Conservation (phyloP, 2,329 filamentous ascomycete species). For the Shiraia sp. region DNA sequence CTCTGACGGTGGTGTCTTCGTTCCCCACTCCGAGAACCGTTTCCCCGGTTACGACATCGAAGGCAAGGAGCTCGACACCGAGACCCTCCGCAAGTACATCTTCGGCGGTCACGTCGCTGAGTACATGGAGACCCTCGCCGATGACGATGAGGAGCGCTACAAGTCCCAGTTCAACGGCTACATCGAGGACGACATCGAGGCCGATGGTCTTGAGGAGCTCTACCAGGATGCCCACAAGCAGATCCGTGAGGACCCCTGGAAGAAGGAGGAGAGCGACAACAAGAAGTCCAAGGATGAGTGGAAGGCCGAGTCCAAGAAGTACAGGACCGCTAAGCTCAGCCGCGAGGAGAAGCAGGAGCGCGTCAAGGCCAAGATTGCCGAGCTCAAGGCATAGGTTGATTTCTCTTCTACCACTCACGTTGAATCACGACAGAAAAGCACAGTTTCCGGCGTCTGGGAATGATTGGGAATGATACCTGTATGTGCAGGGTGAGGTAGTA, state of each 20-base stretch:
- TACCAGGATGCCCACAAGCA: slow-evolving; percentile 93
- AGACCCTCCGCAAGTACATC: slow-evolving; percentile 99
- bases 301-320: slow-evolving; percentile 95
- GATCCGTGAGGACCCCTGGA: slow-evolving; percentile 97
- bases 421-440: slow-evolving; percentile 41
- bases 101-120: slow-evolving; percentile 97
- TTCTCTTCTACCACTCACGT: slow-evolving; percentile 19
- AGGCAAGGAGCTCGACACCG: slow-evolving; percentile 95
- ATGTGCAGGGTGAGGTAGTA: slow-evolving; percentile 26
- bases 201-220: slow-evolving; percentile 94
- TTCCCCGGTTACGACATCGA: slow-evolving; percentile 99
- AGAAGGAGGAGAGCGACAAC: slow-evolving; percentile 78
- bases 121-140: slow-evolving; percentile 99
- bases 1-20: slow-evolving; percentile 93
- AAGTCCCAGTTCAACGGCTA: slow-evolving; percentile 98
- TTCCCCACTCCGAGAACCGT: slow-evolving; percentile 99
- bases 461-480: slow-evolving; percentile 35
- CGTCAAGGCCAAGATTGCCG: slow-evolving; percentile 89
- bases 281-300: slow-evolving; percentile 98
- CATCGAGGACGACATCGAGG: slow-evolving; percentile 95
- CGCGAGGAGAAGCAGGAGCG: slow-evolving; percentile 81
- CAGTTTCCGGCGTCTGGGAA: slow-evolving; percentile 41
- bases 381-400: slow-evolving; percentile 61
- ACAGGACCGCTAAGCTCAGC: slow-evolving; percentile 74
- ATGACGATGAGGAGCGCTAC: slow-evolving; percentile 99